Evolutionary conservation across 2,329 filamentous ascomycete species (phyloP).

Genomic region (Talaromyces sp.): DNA sequence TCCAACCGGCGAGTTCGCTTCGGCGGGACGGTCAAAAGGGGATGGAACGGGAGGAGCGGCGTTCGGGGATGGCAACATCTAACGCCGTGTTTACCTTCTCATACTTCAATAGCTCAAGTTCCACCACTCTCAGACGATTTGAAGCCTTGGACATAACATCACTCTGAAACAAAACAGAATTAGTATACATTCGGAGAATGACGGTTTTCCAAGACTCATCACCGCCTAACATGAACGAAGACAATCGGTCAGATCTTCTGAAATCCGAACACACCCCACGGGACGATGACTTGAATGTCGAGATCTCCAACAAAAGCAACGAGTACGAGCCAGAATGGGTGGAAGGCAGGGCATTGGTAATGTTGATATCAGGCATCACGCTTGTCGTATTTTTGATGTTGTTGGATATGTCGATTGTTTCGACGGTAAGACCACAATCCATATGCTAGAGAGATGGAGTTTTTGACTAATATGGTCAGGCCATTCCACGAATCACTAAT

Average conservation of each 20-base stretch:
- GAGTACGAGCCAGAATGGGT: neutral
- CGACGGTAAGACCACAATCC: neutral
- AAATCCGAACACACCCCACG: neutral
- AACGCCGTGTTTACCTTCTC: neutral
- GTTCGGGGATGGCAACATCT: neutral
- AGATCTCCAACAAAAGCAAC: neutral
- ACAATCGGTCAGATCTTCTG: neutral
- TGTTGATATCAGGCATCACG: neutral
- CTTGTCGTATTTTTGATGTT: neutral
- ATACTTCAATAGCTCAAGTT: neutral
- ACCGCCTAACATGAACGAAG: neutral
- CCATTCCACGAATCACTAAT: neutral
- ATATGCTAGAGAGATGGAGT: neutral
- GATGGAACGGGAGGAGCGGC: neutral
- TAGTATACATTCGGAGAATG: neutral
- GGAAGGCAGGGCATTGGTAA: neutral
- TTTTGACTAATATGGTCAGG: neutral
- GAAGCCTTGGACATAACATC: neutral
- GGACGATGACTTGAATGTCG: neutral
- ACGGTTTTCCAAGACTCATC: neutral
- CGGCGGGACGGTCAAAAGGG: no score
- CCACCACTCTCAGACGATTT: neutral
- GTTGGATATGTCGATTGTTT: slow-evolving; percentile 3
- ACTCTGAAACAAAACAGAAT: neutral
- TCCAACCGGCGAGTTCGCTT: no score